These are phyloP conservation scores for Chrysosporium keratinophilum DNA, from an alignment of 2,329 filamentous ascomycete genomes.

Conservation along the genomic window DNA sequence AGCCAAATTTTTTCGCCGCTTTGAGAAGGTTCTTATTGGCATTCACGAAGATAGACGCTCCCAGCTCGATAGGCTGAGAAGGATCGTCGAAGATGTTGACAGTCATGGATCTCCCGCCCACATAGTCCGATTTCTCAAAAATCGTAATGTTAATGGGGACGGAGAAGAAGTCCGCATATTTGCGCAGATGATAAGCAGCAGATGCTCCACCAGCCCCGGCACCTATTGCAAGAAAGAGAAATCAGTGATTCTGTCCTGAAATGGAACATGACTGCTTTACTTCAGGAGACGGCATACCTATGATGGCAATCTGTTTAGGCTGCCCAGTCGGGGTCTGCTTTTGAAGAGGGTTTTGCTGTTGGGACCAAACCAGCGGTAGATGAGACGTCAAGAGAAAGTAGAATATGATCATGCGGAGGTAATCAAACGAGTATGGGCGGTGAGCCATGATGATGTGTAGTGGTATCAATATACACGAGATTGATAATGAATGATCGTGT, in stretches of 20 bases:
- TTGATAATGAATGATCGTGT: neutral
- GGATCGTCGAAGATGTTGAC: slow-evolving; percentile 64
- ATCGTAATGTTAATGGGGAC: slow-evolving; percentile 68
- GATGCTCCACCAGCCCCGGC: slow-evolving; percentile 84
- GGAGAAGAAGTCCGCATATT: slow-evolving; percentile 54
- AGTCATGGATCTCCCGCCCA: slow-evolving; percentile 82
- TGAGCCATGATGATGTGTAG: slow-evolving; percentile 1
- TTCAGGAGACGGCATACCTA: slow-evolving; percentile 9
- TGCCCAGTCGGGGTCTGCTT: neutral
- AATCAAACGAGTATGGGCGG: neutral
- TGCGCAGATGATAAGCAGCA: slow-evolving; percentile 68
- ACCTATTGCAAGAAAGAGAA: slow-evolving; percentile 42
- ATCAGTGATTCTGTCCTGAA: neutral
- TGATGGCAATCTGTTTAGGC: slow-evolving; percentile 13
- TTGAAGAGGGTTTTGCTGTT: slow-evolving; percentile 10
- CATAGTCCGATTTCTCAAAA: slow-evolving; percentile 65
- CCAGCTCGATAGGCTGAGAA: slow-evolving; percentile 64
- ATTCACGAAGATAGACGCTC: slow-evolving; percentile 82
- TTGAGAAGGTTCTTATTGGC: slow-evolving; percentile 73
- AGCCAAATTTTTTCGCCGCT: slow-evolving; percentile 59
- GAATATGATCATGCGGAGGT: slow-evolving; percentile 1
- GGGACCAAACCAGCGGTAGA: slow-evolving; percentile 9
- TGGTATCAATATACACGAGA: slow-evolving; percentile 6
- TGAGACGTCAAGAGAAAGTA: slow-evolving; percentile 7
- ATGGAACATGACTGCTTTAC: neutral